Base-by-base conservation (phyloP, 768 basidiomycete genomes). In the Artomyces pyxidatus region DNA sequence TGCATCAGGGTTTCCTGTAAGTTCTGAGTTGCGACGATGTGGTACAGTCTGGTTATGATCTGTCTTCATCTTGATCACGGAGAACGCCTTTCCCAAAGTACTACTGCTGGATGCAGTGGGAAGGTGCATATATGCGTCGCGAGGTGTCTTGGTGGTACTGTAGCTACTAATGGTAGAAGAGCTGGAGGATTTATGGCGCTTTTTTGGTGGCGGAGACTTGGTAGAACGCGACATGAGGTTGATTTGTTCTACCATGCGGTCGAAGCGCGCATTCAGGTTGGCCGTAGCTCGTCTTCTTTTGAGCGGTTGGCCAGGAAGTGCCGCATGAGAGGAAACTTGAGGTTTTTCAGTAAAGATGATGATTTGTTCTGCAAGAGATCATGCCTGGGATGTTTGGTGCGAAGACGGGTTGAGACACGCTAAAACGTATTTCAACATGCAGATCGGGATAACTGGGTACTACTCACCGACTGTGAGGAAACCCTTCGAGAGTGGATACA, bases 191-290 rank as follows among this genome's bases (percentile, higher is more conserved):
- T 60, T 57, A 8, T 61, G 55, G 35, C 69, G 66, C 25, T 58
- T 62, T 28, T 68, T 67, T 16, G 52, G 45, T 53, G 57, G 37
- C 17, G 25, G 11, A 7, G 37, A 26, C 21, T 38, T 6, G 22
- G 55, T 27, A 19, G 56, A 41, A 21, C 41, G 29, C 19, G 65
- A 60, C 35, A 67, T 60, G n/a, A 65, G 53, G 47, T 76, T 71
- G 67, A 84, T 77, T 3, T 75, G 70, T 44, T 77, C 71, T 26
- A 86, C 65, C 85, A 88, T 87, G 38, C 70, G 70, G 61, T 87
- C 84, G 55, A 78, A 84, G 32, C 75, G 75, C 28, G 71, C 61
- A 55, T 86, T 87, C 42, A 81, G 63, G 22, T 41, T 41, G 7
- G 73, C 73, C 30, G 56, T 62, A n/a, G 64, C 66, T 56, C 68